Evolutionary conservation across 1,284 basidiomycete species (phyloP).

Genomic region (Leccinum insigne): DNA sequence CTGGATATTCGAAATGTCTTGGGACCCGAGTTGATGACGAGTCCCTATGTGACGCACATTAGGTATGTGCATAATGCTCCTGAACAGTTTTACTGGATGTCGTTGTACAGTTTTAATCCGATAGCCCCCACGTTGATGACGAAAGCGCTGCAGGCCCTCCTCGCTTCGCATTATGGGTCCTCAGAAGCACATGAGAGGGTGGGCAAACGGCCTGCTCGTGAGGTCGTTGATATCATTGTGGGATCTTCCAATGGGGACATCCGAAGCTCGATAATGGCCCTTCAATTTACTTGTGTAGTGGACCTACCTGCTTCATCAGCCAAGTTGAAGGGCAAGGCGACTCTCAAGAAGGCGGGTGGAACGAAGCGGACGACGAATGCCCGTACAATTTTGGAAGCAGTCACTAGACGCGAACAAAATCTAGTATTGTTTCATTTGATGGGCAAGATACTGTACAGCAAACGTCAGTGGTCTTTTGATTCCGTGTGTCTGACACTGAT

Average conservation of each 20-base stretch:
- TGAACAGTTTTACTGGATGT: conserved; percentile 6
- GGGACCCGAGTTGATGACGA: conserved; percentile 55
- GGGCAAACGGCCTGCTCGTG: conserved; percentile 50
- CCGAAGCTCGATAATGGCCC: conserved; percentile 87
- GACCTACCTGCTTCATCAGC: conserved; percentile 30
- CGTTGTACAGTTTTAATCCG: conserved; percentile 75
- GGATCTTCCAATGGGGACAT: conserved; percentile 89
- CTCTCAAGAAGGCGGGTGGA: conserved; percentile 29
- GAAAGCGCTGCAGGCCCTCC: conserved; percentile 72
- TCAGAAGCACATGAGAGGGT: conserved; percentile 3
- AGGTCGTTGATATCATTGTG: conserved; percentile 73
- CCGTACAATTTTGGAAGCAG: conserved; percentile 56
- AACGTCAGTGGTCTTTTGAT: conserved; percentile 51
- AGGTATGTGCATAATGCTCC: conserved; percentile 45
- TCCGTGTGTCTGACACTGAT: conserved; percentile 7
- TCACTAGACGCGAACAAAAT: conserved; percentile 83
- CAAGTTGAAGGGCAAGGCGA: conserved; percentile 27
- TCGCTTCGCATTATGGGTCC: conserved; percentile 48
- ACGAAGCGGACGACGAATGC: conserved; percentile 17
- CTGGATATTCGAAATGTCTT: no score
- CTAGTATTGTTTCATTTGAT: conserved; percentile 91
- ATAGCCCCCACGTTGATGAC: conserved; percentile 86
- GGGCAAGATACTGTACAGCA: conserved; percentile 95
- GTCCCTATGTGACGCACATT: conserved; percentile 74
- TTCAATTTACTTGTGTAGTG: conserved; percentile 77